Base-by-base conservation (phyloP, 177 flowering plant genomes). In the Vitis hybrid region DNA sequence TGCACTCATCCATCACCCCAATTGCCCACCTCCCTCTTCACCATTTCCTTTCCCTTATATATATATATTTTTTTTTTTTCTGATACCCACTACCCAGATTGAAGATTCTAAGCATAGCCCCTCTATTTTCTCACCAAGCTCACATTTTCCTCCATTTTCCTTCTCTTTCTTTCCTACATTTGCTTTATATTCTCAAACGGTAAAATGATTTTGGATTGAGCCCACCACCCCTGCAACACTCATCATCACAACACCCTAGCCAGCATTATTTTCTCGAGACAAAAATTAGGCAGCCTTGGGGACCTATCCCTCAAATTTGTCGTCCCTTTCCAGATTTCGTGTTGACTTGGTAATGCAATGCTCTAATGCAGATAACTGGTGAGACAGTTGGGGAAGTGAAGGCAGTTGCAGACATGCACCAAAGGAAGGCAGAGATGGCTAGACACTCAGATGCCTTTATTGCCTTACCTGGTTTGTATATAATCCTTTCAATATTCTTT, bases 351-450 rank as follows among this genome's bases (percentile, higher is more conserved):
- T 14, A 63, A 72, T 49, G 70, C 8, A 40, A 40, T 40, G 46
- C 46, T 40, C 46, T 65, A 70, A 69, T 74, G 62, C 85, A 93
- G 98, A 80, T 93, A 66, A 88, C 93, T 70, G 98, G 98, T 71
- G 94, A 86, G 65, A 84, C 97, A 52, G 90, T 91, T 24, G 98
- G 98, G 75, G 98, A 93, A 82, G 97, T 93, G 85, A 91, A 86
- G 79, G 91, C 92, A 62, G 97, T 93, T 3, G 93, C 95, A 65
- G 95, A 90, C 69, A 93, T 93, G 98, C 98, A 91, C 77, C 92
- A 93, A 82, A 88, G 98, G 71, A 93, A 93, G 67, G 95, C 97
- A 66, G 97, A 93, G 80, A 93, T 93, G 98, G 95, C 89, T 75
- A 82, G 81, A 65, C 90, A 86, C 51, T 87, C 98, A 13, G 98